Base-by-base conservation (phyloP, 495 filamentous ascomycete genomes). In the Penicillium cosmopolitanum region DNA sequence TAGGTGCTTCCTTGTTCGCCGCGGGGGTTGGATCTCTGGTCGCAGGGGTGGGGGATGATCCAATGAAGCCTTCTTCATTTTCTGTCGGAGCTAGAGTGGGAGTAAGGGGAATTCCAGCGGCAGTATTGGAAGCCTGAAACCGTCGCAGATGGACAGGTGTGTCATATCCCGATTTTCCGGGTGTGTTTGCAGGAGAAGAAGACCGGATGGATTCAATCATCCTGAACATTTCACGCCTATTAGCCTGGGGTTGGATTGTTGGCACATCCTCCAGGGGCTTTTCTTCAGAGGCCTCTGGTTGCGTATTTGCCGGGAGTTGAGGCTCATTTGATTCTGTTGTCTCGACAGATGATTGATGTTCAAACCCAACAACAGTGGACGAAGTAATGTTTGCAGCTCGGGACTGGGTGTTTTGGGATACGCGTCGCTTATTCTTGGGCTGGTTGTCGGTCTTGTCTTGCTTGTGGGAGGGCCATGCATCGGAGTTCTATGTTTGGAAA, bases 1-100 rank as follows among this genome's bases (percentile, higher is more conserved):
- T 57, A 10, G 64, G 23, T 18, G 56, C 50, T 15, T 70, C 60
- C 1, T 65, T 62, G 15, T 58, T 66, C 31, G 51, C 46, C 12
- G 70, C 58, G 7, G 69, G 68, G 19, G 70, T 66, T 54, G 69
- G 70, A 25, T 73, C 71, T 59, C 75, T 74, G 66, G 85, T 70
- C 69, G 77, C 65, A 8, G 91, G 91, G 0, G 92, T 96, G 2
- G 92, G 92, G 9, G 92, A 95, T n/a, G 90, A 96, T 3, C 84
- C 85, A 43, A 94, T 77, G 63, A 85, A 91, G 15, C 85, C 82
- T 69, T 89, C 83, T 67, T 86, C 64, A 64, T 76, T 66, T 51
- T 79, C 65, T 28, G 66, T 56, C 46, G 72, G 53, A n/a, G 66
- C 65, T 12, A 84, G 69, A 15, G 73, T 81, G 15, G 83, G 83